These are phyloP conservation scores for Alternaria ventricosa DNA, from an alignment of 2,329 filamentous ascomycete genomes.

Conservation along the genomic window DNA sequence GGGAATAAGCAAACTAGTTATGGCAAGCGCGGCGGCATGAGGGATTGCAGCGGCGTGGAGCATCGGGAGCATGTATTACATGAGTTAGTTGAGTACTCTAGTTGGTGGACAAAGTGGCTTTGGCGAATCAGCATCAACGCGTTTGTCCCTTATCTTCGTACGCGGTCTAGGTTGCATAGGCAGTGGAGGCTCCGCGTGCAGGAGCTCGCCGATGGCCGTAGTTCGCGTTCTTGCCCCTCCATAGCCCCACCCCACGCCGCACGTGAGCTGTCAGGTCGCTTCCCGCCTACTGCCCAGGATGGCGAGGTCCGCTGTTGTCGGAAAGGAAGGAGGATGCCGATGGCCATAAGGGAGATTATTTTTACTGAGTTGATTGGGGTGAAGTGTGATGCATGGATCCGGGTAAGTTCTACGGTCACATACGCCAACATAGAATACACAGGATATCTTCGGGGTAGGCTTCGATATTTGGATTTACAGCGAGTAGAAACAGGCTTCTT, in stretches of 20 bases:
- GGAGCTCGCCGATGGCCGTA: constrained; percentile 39
- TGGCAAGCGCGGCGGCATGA: background rate
- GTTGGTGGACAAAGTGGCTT: background rate
- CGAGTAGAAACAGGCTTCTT: no score
- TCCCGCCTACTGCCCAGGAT: background rate
- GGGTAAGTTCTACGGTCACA: no score
- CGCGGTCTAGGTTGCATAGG: constrained; percentile 5
- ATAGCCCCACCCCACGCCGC: constrained; percentile 8
- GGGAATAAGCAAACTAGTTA: constrained; percentile 23
- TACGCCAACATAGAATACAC: no score
- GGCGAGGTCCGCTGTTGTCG: constrained; percentile 5
- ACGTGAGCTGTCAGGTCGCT: constrained; percentile 8
- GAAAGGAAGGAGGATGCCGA: no score
- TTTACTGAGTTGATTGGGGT: no score
- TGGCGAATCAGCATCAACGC: constrained; percentile 21
- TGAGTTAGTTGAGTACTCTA: background rate
- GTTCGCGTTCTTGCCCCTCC: constrained; percentile 16
- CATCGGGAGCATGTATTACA: constrained; percentile 4
- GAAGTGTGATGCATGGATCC: no score
- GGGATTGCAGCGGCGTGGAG: background rate
- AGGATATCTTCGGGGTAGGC: no score
- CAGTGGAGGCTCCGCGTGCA: constrained; percentile 21
- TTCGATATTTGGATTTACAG: no score
- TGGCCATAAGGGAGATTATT: no score
- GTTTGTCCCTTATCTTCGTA: constrained; percentile 23